These are phyloP conservation scores for Solanum boliviense DNA, from an alignment of 257 asterid genomes.

Conservation along the genomic window DNA sequence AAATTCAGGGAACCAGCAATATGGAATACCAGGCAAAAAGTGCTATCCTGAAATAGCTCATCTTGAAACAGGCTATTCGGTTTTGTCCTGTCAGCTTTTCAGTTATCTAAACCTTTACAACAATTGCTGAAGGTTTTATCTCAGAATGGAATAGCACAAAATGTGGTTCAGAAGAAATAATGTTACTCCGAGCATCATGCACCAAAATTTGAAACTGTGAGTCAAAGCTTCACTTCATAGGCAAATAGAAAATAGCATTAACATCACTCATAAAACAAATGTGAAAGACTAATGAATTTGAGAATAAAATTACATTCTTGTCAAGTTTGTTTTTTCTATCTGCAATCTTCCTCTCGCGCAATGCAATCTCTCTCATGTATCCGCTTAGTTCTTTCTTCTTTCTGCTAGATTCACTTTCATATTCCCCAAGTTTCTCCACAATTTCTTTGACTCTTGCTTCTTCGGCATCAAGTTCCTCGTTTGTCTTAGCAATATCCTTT, in stretches of 20 bases:
- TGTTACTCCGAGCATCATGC: not conserved
- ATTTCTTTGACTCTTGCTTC: constrained; percentile 59
- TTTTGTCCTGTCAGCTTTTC: not conserved
- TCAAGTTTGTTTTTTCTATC: constrained; percentile 73
- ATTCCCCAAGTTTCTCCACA: constrained; percentile 64
- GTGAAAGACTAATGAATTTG: not conserved
- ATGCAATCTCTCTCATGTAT: constrained; percentile 68
- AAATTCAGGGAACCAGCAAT: not conserved
- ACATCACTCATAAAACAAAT: not conserved
- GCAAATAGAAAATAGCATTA: not conserved
- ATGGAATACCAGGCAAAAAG: not conserved
- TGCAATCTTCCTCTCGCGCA: constrained; percentile 56
- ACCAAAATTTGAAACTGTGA: not conserved
- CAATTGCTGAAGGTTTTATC: not conserved
- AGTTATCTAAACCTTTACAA: not conserved
- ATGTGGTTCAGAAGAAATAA: not conserved
- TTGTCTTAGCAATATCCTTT: constrained; percentile 61
- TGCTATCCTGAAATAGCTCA: not conserved
- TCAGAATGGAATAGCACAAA: not conserved
- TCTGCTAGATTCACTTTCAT: constrained; percentile 57
- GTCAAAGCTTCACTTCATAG: not conserved
- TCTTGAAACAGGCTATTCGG: not conserved
- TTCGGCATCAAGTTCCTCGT: constrained; percentile 76
- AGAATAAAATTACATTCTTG: constrained; percentile 40
- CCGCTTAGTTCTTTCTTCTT: constrained; percentile 74